These are phyloP conservation scores for Termitomyces sp. DNA, from an alignment of 768 basidiomycete species.

Conservation along the genomic window DNA sequence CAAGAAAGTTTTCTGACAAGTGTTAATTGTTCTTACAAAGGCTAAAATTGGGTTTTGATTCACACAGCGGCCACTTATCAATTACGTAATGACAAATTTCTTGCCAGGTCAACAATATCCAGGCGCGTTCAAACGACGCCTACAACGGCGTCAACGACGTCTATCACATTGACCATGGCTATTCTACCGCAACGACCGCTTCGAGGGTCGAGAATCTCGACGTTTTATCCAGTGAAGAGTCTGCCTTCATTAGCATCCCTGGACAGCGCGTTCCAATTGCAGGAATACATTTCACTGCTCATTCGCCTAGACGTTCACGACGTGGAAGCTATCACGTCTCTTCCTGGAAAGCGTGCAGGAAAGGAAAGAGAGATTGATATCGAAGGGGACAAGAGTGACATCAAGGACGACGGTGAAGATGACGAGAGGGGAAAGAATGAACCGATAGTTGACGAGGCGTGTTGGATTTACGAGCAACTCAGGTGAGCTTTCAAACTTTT, in stretches of 20 bases:
- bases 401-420: constrained; percentile 22
- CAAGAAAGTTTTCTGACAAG: not conserved
- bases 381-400: constrained; percentile 30
- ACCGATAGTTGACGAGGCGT: constrained; percentile 71
- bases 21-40: not conserved
- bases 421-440: constrained; percentile 43
- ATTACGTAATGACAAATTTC: constrained; percentile 13
- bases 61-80: not conserved
- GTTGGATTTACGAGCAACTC: constrained; percentile 76
- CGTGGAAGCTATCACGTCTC: constrained; percentile 73
- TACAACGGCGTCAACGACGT: not conserved
- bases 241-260: constrained; percentile 70
- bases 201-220: constrained; percentile 74
- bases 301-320: constrained; percentile 87
- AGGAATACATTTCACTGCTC: constrained; percentile 90
- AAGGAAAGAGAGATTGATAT: constrained; percentile 28
- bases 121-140: constrained; percentile 2
- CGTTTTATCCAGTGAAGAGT: constrained; percentile 75
- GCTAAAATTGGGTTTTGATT: not conserved
- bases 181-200: constrained; percentile 60
- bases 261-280: constrained; percentile 91
- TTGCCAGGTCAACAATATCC: constrained; percentile 12
- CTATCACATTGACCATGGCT: constrained; percentile 26
- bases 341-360: constrained; percentile 57
- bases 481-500: constrained; percentile 31